Conservation (phyloP, 2,329 filamentous ascomycete genomes). For the Fusarium sp. region DNA sequence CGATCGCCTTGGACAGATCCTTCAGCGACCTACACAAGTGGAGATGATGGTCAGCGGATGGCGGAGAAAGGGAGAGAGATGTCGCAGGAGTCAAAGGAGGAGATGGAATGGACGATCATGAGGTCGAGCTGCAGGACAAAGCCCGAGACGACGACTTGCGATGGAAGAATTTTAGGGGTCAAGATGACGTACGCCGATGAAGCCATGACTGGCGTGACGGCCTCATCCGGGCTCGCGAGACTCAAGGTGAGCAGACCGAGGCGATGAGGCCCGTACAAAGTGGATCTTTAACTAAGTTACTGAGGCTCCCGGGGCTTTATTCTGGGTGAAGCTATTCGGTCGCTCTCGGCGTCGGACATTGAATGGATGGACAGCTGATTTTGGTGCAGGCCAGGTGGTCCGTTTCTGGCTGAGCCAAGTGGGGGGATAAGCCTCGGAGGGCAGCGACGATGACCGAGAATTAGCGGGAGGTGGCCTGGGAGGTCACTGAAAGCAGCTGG, state of each 20-base stretch:
- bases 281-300: constrained; percentile 27
- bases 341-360: constrained; percentile 14
- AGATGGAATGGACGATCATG: constrained; percentile 27
- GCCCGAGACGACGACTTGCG: constrained; percentile 1
- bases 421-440: constrained; percentile 34
- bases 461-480: constrained; percentile 11
- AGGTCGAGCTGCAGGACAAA: constrained; percentile 26
- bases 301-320: constrained; percentile 20
- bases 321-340: constrained; percentile 40
- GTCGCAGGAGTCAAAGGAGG: constrained; percentile 24
- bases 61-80: constrained; percentile 18
- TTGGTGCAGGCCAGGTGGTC: constrained; percentile 9
- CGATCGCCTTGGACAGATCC: constrained; percentile 70
- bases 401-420: constrained; percentile 29
- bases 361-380: constrained; percentile 25
- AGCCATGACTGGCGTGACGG: constrained; percentile 43
- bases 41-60: constrained; percentile 36
- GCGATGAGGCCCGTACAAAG: constrained; percentile 36
- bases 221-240: constrained; percentile 43
- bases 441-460: constrained; percentile 8
- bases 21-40: constrained; percentile 63
- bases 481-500: constrained; percentile 32
- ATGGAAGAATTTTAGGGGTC: constrained; percentile 39
- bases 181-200: constrained; percentile 46
- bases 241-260: constrained; percentile 38